Base-by-base conservation (phyloP, 768 basidiomycete genomes). In the Mycena pura region DNA sequence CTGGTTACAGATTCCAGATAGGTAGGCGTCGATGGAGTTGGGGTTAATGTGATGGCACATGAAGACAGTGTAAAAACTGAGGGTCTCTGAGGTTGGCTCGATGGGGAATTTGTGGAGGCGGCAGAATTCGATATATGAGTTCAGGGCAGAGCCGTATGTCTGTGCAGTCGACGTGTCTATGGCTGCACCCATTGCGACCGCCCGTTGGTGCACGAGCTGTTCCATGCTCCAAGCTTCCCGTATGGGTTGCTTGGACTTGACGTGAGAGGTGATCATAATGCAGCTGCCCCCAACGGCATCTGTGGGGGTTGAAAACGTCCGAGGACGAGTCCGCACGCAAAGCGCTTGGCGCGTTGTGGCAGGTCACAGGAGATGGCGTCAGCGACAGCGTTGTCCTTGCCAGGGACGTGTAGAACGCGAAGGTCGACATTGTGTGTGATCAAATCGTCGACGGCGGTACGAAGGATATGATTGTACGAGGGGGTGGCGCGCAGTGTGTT, bases 1-100 rank as follows among this genome's bases (percentile, higher is more conserved):
- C 36, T 73, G 64, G 13, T 69, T 71, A 43, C 69, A 70, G 21
- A 80, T 78, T 1, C 80, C 78, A 1, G 79, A 79, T 0, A 81
- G 68, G 62, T 81, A 81, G 6, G 65, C 41, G 13, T 61, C 45
- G 15, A 79, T 73, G 0, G 78, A 77, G 0, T 38, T 6, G 0
- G 80, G 78, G 38, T 75, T 64, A 43, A 81, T 6, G n/a, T n/a
- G n/a, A n/a, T n/a, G n/a, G n/a, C n/a, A n/a, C n/a, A n/a, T n/a
- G n/a, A n/a, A n/a, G n/a, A 74, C 68, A 6, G 69, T 65, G 63
- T 66, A 81, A 32, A 76, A 73, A 5, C 70, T 70, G 0, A 83
- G 56, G 0, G 77, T 77, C 43, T 80, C 74, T 0, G 49, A 40
- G 1, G 76, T 76, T 0, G 74, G 77, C 15, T 72, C 63, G 15